Evolutionary conservation across 129 eudicot species (phyloP).

Genomic region (Saussurea involucrata): DNA sequence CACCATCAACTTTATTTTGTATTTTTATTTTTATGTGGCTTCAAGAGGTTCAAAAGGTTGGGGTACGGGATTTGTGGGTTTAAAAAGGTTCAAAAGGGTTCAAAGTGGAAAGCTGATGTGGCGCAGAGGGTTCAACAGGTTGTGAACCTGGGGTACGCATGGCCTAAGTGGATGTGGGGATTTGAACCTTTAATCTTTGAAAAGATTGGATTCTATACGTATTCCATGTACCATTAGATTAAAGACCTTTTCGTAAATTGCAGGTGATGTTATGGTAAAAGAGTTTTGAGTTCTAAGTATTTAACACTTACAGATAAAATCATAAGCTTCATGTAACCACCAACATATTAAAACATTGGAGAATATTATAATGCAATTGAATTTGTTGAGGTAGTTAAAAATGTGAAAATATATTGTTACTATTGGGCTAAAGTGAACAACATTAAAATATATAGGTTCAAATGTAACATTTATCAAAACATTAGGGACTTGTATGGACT

Average conservation of each 20-base stretch:
- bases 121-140: too few relatives aligned
- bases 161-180: not conserved
- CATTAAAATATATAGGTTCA: not conserved
- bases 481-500: conserved; percentile 7
- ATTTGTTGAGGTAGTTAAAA: not conserved
- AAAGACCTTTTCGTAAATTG: not conserved
- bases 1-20: too few relatives aligned
- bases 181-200: not conserved
- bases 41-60: too few relatives aligned
- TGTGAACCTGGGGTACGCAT: too few relatives aligned
- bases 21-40: too few relatives aligned
- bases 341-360: not conserved
- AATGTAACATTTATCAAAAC: not conserved
- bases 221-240: not conserved
- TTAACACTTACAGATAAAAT: not conserved
- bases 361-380: not conserved
- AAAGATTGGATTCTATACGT: not conserved
- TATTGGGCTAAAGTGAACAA: not conserved
- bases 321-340: not conserved
- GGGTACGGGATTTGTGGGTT: too few relatives aligned
- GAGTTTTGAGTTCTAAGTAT: not conserved
- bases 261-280: not conserved
- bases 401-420: not conserved
- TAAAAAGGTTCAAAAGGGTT: too few relatives aligned
- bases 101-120: too few relatives aligned